Percentiles rank a stretch among this genome's conserved stretches.
Evolutionary conservation across 176 grass and related monocot genomes (phyloP).

Genomic region (Ensete glaucum): DNA sequence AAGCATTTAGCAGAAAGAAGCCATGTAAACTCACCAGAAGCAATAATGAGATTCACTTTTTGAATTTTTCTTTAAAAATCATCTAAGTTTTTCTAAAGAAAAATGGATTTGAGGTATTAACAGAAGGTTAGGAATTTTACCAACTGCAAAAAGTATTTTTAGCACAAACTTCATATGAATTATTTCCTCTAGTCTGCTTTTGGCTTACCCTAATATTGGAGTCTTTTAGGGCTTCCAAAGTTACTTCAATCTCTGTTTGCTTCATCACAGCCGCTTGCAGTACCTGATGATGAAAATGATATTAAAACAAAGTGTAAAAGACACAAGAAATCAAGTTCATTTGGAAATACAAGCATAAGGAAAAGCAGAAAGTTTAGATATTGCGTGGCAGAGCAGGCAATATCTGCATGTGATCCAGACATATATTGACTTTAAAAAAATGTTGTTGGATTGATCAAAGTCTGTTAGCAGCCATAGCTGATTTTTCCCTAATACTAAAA

Average conservation of each 20-base stretch:
- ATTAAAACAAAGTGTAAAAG: not conserved
- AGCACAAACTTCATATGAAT: not conserved
- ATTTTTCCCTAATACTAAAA: too few species aligned
- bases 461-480: too few species aligned
- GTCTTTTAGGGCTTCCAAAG: conserved; percentile 2
- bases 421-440: not conserved
- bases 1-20: too few species aligned
- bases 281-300: not conserved
- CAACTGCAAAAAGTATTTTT: too few species aligned
- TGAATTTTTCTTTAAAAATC: too few species aligned
- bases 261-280: conserved; percentile 7
- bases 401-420: not conserved
- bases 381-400: not conserved
- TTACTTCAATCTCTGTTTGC: conserved; percentile 7
- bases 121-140: too few species aligned
- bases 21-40: too few species aligned
- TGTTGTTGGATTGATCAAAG: not conserved
- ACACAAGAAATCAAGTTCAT: not conserved
- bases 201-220: not conserved
- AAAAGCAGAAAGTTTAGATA: not conserved
- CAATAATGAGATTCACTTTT: too few species aligned
- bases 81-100: too few species aligned
- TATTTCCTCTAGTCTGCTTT: not conserved
- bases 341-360: not conserved
- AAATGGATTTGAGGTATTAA: too few species aligned